Percentiles rank a stretch among this genome's conserved stretches.
Conservation (phyloP, 768 basidiomycete species). For the Hericium coralloides region DNA sequence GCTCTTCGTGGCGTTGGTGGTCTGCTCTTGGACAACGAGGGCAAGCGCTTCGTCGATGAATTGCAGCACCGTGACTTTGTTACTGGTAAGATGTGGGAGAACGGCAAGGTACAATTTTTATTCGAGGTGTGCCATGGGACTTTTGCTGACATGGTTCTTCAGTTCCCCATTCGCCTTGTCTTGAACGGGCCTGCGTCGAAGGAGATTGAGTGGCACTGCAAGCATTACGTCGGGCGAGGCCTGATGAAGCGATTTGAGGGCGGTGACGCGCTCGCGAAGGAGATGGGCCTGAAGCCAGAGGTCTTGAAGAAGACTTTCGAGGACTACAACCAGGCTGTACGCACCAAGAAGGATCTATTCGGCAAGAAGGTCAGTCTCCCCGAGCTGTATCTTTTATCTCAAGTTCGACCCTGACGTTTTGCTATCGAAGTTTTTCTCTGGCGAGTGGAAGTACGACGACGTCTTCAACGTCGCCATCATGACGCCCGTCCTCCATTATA, state of each 20-base stretch:
- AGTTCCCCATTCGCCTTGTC: conserved; percentile 90
- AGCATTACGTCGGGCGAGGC: conserved; percentile 95
- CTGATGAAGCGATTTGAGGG: conserved; percentile 93
- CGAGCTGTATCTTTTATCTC: not conserved
- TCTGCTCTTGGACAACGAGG: conserved; percentile 84
- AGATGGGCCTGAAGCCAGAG: conserved; percentile 74
- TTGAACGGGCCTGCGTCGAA: conserved; percentile 85
- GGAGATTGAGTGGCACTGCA: conserved; percentile 99
- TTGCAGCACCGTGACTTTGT: conserved; percentile 94
- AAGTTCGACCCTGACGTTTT: conserved; percentile 1
- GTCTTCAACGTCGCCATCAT: conserved; percentile 92
- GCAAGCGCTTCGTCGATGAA: conserved; percentile 91
- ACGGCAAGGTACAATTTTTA: conserved; percentile 54
- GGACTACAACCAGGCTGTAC: conserved; percentile 73
- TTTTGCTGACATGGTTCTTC: not conserved
- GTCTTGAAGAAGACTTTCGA: conserved; percentile 89
- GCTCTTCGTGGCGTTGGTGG: conserved; percentile 95
- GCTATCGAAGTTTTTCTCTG: conserved; percentile 50
- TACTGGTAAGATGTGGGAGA: conserved; percentile 95
- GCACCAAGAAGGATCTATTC: conserved; percentile 89
- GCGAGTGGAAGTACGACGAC: conserved; percentile 84
- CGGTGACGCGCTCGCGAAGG: conserved; percentile 87
- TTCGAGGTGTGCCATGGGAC: not conserved
- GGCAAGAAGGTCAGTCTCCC: conserved; percentile 74
- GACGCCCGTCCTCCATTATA: conserved; percentile 97